Base-by-base conservation (phyloP, 2,329 filamentous ascomycete genomes). In the Aspergillus sp. region DNA sequence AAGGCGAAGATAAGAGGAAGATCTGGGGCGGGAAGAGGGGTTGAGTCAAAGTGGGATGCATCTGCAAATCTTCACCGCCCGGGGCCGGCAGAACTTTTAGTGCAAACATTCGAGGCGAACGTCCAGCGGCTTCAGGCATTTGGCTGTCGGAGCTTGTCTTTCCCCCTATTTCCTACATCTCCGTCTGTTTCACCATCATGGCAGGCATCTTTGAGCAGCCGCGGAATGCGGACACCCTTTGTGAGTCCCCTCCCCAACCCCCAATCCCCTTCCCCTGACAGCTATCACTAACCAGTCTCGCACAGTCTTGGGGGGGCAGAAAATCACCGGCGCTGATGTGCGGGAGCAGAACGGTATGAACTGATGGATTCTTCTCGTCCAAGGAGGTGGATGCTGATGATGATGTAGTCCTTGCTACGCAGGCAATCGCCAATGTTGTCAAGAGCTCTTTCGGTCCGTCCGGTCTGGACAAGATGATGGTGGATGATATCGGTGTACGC, bases 381-480 rank as follows among this genome's bases (percentile, higher is more conserved):
- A 54, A 51, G 44, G 53, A 41, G 17, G 30, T 23, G 8, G 19
- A 51, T 50, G 21, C 62, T 66, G 38, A 65, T 36, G 8, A n/a
- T 3, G 13, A 42, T 63, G 44, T 73, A 93, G 95, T 98, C 52
- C 87, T 92, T 69, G 95, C 95, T 68, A 98, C 95, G 49, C 92
- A 97, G 78, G 92, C 94, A 61, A 98, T 99, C 73, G 90, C 95
- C 72, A 99, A 98, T 87, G 93, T 99, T 62, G 92, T 99, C 78
- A 98, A 96, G 84, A 96, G 91, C 79, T 99, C 95, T 15, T 99
- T 99, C 75, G 95, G 95, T 58, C 95, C 95, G 54, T 96, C 92
- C 64, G 95, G 95, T 52, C 86, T 99, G 68, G 95, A 99, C 78
- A 99, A 99, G 86, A 99, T 99, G 95, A 98, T 99, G 95, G 95